A percentile compares a stretch with the other conserved stretches of the same genome.
phyloP scores from a whole-genome alignment of 129 eudicot genomes.

The Solidago caesia region DNA sequence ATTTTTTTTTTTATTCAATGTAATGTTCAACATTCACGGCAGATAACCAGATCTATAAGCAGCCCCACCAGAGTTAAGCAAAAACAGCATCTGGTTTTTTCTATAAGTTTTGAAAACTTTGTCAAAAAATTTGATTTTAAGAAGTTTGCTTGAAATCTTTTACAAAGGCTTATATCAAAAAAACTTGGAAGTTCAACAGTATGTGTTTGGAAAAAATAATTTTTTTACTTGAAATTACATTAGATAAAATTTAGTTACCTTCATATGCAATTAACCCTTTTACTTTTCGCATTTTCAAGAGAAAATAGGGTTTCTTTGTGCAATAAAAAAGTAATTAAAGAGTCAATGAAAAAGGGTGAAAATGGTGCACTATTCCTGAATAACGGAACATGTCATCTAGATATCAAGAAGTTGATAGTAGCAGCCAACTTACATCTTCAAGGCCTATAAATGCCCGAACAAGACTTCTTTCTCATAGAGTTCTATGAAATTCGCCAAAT shows the following conservation, averaged over 20 bases:
- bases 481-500: constrained; percentile 75
- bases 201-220: too few relatives aligned
- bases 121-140: too few relatives aligned
- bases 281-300: too few relatives aligned
- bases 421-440: constrained; percentile 86
- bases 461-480: constrained; percentile 68
- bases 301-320: background rate
- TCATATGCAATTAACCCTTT: too few relatives aligned
- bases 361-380: background rate
- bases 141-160: too few relatives aligned
- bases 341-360: constrained; percentile 3
- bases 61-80: too few relatives aligned
- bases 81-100: too few relatives aligned
- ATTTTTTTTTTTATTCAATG: background rate
- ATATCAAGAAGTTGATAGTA: background rate
- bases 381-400: background rate
- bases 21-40: background rate
- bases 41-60: background rate
- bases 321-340: background rate
- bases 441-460: constrained; percentile 88
- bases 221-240: too few relatives aligned
- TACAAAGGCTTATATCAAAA: too few relatives aligned
- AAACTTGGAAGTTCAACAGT: too few relatives aligned
- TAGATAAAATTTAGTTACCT: too few relatives aligned
- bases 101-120: background rate